phyloP scores from a whole-genome alignment of 805 yeast species.

The Saccharomyces kudriavzevii region DNA sequence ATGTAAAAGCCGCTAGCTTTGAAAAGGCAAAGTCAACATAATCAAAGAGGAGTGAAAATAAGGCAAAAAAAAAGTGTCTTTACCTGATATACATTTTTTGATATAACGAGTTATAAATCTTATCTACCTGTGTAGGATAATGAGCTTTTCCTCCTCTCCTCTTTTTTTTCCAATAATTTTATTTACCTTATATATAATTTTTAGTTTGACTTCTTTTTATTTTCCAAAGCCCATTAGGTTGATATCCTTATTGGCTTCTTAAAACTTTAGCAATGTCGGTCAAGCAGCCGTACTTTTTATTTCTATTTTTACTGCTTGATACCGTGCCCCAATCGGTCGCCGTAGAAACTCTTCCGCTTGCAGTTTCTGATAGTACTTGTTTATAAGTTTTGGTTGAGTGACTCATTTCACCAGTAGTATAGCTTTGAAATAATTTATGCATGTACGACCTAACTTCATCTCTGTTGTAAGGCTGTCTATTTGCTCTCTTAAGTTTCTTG shows the following conservation, averaged over 20 bases:
- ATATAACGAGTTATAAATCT: neutral
- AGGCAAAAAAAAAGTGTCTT: neutral
- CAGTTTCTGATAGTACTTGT: constrained; percentile 1
- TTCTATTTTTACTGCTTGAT: constrained; percentile 14
- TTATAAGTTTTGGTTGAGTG: constrained; percentile 6
- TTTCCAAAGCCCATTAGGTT: neutral
- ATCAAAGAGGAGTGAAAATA: neutral
- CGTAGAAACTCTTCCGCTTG: constrained; percentile 3
- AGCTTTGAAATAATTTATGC: constrained; percentile 10
- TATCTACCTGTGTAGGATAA: neutral
- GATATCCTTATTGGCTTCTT: constrained; percentile 5
- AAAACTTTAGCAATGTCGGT: constrained; percentile 22
- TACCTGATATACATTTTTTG: neutral
- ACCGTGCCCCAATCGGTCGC: constrained; percentile 28
- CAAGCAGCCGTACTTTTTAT: constrained; percentile 25
- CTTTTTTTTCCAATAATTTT: neutral
- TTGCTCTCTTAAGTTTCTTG: neutral
- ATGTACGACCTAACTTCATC: constrained; percentile 21
- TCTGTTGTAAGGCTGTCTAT: constrained; percentile 20
- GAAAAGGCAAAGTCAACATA: neutral
- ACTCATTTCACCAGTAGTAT: constrained; percentile 4
- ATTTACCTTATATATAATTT: neutral
- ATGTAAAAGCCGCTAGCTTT: neutral
- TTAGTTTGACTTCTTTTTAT: neutral
- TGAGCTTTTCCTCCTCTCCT: neutral